These are phyloP conservation scores for Fagopyrum homotropicum DNA, from an alignment of 148 eudicot genomes.

Conservation along the genomic window DNA sequence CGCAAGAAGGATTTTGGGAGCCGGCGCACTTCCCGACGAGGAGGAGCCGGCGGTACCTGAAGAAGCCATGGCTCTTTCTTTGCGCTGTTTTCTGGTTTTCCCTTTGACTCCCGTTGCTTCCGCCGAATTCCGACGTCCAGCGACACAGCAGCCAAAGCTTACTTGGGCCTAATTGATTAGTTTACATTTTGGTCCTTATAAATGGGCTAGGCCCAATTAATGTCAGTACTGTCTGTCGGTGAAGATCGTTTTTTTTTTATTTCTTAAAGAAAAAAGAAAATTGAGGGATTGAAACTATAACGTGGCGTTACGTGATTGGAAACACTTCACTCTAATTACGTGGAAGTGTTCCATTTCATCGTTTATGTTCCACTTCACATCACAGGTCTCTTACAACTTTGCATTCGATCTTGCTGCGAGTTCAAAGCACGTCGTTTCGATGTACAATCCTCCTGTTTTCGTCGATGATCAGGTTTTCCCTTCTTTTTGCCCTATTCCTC, in stretches of 20 bases:
- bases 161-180: background rate
- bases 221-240: background rate
- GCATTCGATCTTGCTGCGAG: background rate
- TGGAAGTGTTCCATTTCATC: background rate
- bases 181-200: background rate
- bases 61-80: constrained; percentile 24
- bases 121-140: background rate
- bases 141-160: background rate
- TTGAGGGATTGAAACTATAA: background rate
- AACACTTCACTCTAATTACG: background rate
- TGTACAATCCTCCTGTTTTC: background rate
- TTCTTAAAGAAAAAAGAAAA: background rate
- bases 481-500: background rate
- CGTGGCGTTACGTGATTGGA: constrained; percentile 7
- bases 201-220: background rate
- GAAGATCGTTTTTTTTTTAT: background rate
- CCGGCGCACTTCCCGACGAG: constrained; percentile 19
- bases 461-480: constrained; percentile 1
- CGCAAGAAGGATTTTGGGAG: constrained; percentile 69
- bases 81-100: background rate
- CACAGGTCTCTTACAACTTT: background rate
- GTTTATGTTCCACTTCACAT: background rate
- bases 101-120: background rate
- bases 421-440: background rate
- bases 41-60: constrained; percentile 23